Evolutionary conservation across 352 stramenopile genomes (phyloP).

Genomic region (Globisporangium canariense): DNA sequence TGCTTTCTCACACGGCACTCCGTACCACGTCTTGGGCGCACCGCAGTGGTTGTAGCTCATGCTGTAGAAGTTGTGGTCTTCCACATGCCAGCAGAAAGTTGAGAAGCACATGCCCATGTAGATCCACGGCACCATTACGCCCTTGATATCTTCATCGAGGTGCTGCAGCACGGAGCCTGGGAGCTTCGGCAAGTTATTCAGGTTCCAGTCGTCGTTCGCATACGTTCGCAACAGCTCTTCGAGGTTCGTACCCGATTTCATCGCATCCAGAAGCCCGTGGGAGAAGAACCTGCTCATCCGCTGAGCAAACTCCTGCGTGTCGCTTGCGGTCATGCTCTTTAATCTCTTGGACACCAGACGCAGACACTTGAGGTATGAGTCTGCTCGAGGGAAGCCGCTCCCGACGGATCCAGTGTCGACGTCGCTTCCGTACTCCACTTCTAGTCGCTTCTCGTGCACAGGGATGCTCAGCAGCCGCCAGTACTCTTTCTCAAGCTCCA

Average conservation of each 20-base stretch:
- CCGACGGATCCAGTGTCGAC: slow-evolving; percentile 84
- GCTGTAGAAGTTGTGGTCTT: slow-evolving; percentile 99
- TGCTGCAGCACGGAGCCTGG: slow-evolving; percentile 93
- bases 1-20: slow-evolving; percentile 90
- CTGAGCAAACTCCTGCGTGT: slow-evolving; percentile 27
- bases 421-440: slow-evolving; percentile 92
- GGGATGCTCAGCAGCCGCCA: slow-evolving; percentile 85
- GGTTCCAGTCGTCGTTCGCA: slow-evolving; percentile 92
- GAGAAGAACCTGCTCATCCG: slow-evolving; percentile 51
- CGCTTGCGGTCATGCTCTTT: slow-evolving; percentile 39
- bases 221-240: slow-evolving; percentile 73
- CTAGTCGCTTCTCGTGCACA: slow-evolving; percentile 68
- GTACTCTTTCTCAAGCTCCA: slow-evolving; percentile 85
- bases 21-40: slow-evolving; percentile 98
- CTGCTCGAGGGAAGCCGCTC: slow-evolving; percentile 80
- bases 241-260: slow-evolving; percentile 26
- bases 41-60: slow-evolving; percentile 99
- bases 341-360: slow-evolving; percentile 48
- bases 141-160: slow-evolving; percentile 96
- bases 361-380: slow-evolving; percentile 53
- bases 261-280: slow-evolving; percentile 36
- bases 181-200: slow-evolving; percentile 97
- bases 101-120: slow-evolving; percentile 99
- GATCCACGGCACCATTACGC: slow-evolving; percentile 99
- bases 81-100: slow-evolving; percentile 99